These are phyloP conservation scores for Xylaria intraflava DNA, from an alignment of 495 filamentous ascomycete species.

Conservation along the genomic window DNA sequence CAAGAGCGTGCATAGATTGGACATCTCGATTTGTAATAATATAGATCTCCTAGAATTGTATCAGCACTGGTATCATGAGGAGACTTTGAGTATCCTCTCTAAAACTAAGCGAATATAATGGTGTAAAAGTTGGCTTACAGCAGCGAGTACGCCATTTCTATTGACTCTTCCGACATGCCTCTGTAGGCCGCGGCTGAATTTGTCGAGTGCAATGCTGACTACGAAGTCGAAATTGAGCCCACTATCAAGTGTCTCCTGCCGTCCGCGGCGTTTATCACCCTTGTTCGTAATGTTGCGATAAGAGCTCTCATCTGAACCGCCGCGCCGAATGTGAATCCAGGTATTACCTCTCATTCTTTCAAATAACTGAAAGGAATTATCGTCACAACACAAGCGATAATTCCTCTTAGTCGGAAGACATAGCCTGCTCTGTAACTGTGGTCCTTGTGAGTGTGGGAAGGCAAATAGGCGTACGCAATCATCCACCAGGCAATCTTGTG, in stretches of 20 bases:
- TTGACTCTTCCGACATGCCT: constrained; percentile 40
- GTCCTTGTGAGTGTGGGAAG: constrained; percentile 41
- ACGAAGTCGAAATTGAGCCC: constrained; percentile 36
- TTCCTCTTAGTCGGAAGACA: constrained; percentile 37
- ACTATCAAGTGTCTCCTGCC: constrained; percentile 34
- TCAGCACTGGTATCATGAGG: background rate
- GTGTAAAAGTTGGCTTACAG: constrained; percentile 21
- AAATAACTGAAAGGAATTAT: constrained; percentile 38
- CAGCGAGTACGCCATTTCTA: constrained; percentile 32
- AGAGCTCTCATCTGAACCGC: constrained; percentile 30
- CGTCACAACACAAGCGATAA: constrained; percentile 42
- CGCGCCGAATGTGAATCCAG: constrained; percentile 35
- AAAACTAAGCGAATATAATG: no score
- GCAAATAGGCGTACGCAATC: constrained; percentile 41
- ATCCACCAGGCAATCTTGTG: constrained; percentile 35
- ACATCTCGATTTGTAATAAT: constrained; percentile 48
- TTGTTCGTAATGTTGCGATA: constrained; percentile 28
- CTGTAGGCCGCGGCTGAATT: constrained; percentile 37
- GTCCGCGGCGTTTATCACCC: constrained; percentile 28
- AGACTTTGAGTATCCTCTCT: no score
- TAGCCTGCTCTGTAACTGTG: constrained; percentile 27
- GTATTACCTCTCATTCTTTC: constrained; percentile 35
- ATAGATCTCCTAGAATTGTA: constrained; percentile 37
- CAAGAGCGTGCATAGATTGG: constrained; percentile 38
- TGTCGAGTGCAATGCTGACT: constrained; percentile 41